phyloP scores from a whole-genome alignment of 768 basidiomycete species.

The Phlegmacium glaucopus region DNA sequence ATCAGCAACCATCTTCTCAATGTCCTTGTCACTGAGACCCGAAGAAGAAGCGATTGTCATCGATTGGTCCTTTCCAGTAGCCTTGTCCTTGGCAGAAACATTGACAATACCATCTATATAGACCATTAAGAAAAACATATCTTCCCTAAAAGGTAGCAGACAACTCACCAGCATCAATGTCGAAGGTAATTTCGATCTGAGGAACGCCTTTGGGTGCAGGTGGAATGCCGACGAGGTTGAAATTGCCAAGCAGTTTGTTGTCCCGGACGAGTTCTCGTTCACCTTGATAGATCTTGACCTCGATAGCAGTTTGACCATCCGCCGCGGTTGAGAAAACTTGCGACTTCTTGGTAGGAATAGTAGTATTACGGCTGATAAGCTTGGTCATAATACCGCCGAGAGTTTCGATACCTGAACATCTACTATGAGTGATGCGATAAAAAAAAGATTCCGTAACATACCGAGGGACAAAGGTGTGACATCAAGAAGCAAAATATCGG shows the following conservation, averaged over 20 bases:
- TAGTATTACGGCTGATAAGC: conserved; percentile 96
- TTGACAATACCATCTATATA: conserved; percentile 90
- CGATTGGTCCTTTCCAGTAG: conserved; percentile 85
- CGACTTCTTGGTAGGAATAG: conserved; percentile 99
- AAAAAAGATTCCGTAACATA: conserved; percentile 28
- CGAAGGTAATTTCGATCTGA: conserved; percentile 88
- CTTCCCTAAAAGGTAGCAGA: background rate
- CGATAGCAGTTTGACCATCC: conserved; percentile 98
- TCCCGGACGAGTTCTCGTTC: conserved; percentile 98
- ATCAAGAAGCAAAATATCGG: conserved; percentile 91
- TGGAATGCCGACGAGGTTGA: conserved; percentile 98
- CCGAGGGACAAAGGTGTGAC: conserved; percentile 97
- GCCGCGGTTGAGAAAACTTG: conserved; percentile 99
- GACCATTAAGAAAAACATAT: conserved; percentile 5
- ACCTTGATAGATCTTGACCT: conserved; percentile 99
- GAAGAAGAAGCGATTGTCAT: conserved; percentile 99
- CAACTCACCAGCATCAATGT: conserved; percentile 87
- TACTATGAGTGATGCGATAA: background rate
- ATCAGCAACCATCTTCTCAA: conserved; percentile 94
- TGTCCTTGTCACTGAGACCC: conserved; percentile 93
- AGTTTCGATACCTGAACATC: conserved; percentile 73
- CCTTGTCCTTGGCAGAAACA: conserved; percentile 94
- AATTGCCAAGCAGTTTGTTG: conserved; percentile 98
- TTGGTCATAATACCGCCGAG: conserved; percentile 99
- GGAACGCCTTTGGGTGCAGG: conserved; percentile 81